Evolutionary conservation across 2,329 filamentous ascomycete genomes (phyloP).

Genomic region (Cyclaneusma minus): DNA sequence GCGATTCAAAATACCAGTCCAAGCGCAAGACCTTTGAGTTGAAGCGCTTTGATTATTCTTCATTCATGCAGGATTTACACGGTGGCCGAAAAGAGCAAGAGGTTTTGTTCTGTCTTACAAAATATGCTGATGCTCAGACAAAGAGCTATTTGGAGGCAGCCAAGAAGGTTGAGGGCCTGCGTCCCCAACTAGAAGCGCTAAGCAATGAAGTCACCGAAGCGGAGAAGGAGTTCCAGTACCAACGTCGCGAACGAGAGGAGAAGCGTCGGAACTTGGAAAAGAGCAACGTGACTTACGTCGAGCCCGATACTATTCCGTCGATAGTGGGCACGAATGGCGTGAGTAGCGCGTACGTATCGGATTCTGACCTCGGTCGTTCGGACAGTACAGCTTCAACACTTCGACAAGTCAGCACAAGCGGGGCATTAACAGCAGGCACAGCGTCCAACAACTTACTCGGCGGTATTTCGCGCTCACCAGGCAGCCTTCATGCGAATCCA

Average conservation of each 20-base stretch:
- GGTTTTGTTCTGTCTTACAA: conserved; percentile 84
- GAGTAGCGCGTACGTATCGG: conserved; percentile 31
- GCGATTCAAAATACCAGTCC: conserved; percentile 87
- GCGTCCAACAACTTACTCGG: conserved; percentile 15
- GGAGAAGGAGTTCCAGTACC: conserved; percentile 93
- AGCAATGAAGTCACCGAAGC: conserved; percentile 80
- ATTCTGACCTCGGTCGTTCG: conserved; percentile 55
- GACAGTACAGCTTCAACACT: conserved; percentile 62
- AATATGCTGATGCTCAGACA: conserved; percentile 83
- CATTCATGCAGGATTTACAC: conserved; percentile 98
- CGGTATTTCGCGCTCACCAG: conserved; percentile 38
- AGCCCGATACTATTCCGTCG: conserved; percentile 44
- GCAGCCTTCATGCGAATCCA: conserved; percentile 28
- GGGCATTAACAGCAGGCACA: too few species aligned
- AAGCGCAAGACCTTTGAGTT: conserved; percentile 93
- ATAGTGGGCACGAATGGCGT: conserved; percentile 16
- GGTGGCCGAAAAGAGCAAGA: conserved; percentile 98
- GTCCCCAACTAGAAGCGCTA: conserved; percentile 81
- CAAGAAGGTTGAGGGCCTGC: conserved; percentile 72
- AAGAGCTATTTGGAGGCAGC: conserved; percentile 67
- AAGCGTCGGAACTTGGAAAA: conserved; percentile 84
- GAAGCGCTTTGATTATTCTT: conserved; percentile 96
- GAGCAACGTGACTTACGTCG: conserved; percentile 58
- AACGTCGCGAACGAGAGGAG: conserved; percentile 87
- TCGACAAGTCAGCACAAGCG: conserved; percentile 31